Base-by-base conservation (phyloP, 108 stramenopile species). In the Cyclotella choctawhatcheeana region DNA sequence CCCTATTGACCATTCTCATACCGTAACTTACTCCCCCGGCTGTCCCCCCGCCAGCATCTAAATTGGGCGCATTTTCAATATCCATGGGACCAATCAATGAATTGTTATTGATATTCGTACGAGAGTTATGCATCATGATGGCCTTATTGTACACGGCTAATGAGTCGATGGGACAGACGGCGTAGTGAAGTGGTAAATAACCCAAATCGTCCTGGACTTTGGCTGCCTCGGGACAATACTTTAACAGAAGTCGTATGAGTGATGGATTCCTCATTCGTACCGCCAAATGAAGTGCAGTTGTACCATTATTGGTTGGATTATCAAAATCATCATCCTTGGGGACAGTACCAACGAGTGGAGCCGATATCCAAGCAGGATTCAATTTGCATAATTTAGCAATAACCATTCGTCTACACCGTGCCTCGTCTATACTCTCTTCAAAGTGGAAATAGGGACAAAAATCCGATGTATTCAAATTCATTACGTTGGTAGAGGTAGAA, bases 161-260 rank as follows among this genome's bases (percentile, higher is more conserved):
- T 20, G 40, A 37, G 29, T 69, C 67, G 22, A 24, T 1, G 17
- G 67, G 67, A 13, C 55, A 24, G 0, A 69, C 55, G 5, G 67
- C 67, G 35, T 69, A 69, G 44, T 69, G 67, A 10, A 69, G 35
- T 16, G 67, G 67, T 3, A 69, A 30, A 29, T 52, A 58, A 1
- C 67, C 67, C 12, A 33, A 32, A 5, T 25, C 27, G 21, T 69
- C 67, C 13, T 1, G 20, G 16, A 69, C 21, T 52, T 26, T 22
- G 3, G 67, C 35, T 6, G 67, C 21, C 13, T 55, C 22, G 10
- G 26, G 37, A 27, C 43, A 55, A 27, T 69, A 58, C 37, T 69
- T 69, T 7, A 69, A 5, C 21, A 69, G 27, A 5, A 69, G 54
- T 56, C 24, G 21, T 3, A 56, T 27, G 2, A 69, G 55, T 25